These are phyloP conservation scores for Pyrenophora teres DNA, from an alignment of 2,329 filamentous ascomycete genomes.

Conservation along the genomic window DNA sequence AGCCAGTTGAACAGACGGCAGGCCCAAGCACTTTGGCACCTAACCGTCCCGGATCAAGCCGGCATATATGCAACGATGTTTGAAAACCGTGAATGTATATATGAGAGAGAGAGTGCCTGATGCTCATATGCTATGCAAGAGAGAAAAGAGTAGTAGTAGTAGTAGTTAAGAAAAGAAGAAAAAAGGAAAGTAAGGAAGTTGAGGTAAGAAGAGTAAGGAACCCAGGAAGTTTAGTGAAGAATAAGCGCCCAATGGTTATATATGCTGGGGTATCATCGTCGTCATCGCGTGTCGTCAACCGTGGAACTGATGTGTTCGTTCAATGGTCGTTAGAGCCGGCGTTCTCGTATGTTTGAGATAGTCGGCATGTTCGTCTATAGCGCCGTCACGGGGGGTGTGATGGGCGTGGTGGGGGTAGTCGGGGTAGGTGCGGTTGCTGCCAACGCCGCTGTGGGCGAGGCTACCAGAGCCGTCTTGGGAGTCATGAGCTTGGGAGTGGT, in stretches of 20 bases:
- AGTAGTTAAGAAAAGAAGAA: conserved; percentile 1
- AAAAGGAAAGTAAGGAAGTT: conserved; percentile 11
- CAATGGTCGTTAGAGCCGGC: conserved; percentile 17
- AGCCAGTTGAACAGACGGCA: conserved; percentile 29
- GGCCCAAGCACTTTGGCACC: conserved; percentile 49
- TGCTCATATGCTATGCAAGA: conserved; percentile 43
- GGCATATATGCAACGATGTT: conserved; percentile 34
- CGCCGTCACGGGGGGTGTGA: conserved; percentile 12
- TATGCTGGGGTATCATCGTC: conserved; percentile 30
- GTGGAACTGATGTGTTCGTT: background rate
- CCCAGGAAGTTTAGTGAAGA: too few species aligned
- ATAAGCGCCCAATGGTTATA: conserved; percentile 29
- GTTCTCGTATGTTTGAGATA: background rate
- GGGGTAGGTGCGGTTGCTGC: background rate
- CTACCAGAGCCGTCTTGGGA: too few species aligned
- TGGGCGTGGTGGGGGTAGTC: background rate
- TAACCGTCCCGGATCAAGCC: conserved; percentile 25
- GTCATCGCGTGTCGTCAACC: conserved; percentile 13
- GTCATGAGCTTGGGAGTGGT: background rate
- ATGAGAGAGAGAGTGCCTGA: conserved; percentile 1
- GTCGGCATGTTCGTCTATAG: background rate
- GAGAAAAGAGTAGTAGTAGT: conserved; percentile 5
- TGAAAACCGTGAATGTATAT: conserved; percentile 13
- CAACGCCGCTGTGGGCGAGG: background rate
- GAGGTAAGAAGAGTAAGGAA: conserved; percentile 6